Conservation (phyloP, 495 filamentous ascomycete genomes). For the Penicillium egyptiacum region DNA sequence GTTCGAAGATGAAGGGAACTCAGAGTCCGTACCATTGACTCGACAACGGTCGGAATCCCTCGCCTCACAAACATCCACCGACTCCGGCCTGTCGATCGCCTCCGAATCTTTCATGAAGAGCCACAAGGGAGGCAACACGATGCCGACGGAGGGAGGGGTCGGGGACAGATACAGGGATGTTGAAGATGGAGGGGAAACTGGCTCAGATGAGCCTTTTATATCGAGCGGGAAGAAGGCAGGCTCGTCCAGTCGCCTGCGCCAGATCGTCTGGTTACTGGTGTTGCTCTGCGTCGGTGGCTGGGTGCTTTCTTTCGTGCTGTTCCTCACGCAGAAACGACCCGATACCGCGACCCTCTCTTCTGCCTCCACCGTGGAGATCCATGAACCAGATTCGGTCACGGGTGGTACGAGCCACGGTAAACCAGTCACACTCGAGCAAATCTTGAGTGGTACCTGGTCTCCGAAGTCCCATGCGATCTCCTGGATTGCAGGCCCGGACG, state of each 20-base stretch:
- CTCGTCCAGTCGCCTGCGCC: slow-evolving; percentile 48
- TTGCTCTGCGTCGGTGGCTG: slow-evolving; percentile 72
- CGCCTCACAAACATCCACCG: slow-evolving; percentile 36
- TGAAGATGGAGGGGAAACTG: slow-evolving; percentile 35
- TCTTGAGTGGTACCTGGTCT: slow-evolving; percentile 71
- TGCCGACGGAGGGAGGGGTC: slow-evolving; percentile 14
- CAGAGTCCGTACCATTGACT: slow-evolving; percentile 31
- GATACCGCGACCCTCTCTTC: slow-evolving; percentile 25
- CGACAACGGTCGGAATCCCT: slow-evolving; percentile 31
- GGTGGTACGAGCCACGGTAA: slow-evolving; percentile 66
- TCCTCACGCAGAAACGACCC: slow-evolving; percentile 56
- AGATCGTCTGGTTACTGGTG: slow-evolving; percentile 66
- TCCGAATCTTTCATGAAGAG: slow-evolving; percentile 35
- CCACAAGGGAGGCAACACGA: slow-evolving; percentile 22
- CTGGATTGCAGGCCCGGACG: slow-evolving; percentile 84
- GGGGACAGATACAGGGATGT: slow-evolving; percentile 40
- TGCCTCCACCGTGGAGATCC: slow-evolving; percentile 19
- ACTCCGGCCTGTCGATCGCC: slow-evolving; percentile 42
- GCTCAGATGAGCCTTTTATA: slow-evolving; percentile 31
- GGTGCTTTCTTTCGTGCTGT: slow-evolving; percentile 74
- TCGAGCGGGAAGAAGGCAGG: slow-evolving; percentile 22
- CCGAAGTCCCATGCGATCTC: slow-evolving; percentile 68
- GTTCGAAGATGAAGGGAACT: slow-evolving; percentile 27
- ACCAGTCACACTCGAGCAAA: slow-evolving; percentile 77
- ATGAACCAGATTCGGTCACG: slow-evolving; percentile 66